Evolutionary conservation across 306 rosid genomes (phyloP), one percentile per base, ranked within the genome.

Genomic region (Sicyos baderoa): DNA sequence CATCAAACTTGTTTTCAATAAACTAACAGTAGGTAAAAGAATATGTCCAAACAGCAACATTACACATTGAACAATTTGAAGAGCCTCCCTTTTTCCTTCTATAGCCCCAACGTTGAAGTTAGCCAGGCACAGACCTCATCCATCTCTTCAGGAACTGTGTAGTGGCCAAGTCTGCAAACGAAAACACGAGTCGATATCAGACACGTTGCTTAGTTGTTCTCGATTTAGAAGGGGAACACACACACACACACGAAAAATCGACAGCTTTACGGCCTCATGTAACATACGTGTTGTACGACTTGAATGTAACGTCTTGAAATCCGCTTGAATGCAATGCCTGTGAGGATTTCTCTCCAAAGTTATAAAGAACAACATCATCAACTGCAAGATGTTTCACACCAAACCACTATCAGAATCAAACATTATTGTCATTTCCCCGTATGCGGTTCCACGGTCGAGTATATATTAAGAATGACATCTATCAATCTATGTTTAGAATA

Each of bases 111-210:
- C 74, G 85, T 90, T 62, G 96, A 86, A 9, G 60, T 52, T 73
- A 93, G 79, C 97, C 97, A 93, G 21, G 82, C 76, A 74, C 99
- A 88, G n/a, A 90, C 88, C 77, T 88, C 90, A 14, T 93, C 96
- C 89, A 86, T 89, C 85, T 93, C 99, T 84, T 86, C 89, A 0
- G 99, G 99, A 54, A 85, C 76, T 27, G 99, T 93, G 73, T 84
- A 84, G 83, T 93, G 99, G 49, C 97, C 99, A 72, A 93, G 97
- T 72, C 99, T 93, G 78, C 81, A 82, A n/a, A 72, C 45, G 12
- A 25, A 14, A 72, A 37, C 54, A 19, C 3, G 57, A 48, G 1
- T 14, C 14, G 7, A 49, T 65, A 65, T 32, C 19, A 44, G 40
- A 17, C 25, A 40, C 13, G 3, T n/a, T 52, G 25, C 40, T 5